Evolutionary conservation across 1,284 basidiomycete species (phyloP).

Genomic region (Schizopora paradoxa): DNA sequence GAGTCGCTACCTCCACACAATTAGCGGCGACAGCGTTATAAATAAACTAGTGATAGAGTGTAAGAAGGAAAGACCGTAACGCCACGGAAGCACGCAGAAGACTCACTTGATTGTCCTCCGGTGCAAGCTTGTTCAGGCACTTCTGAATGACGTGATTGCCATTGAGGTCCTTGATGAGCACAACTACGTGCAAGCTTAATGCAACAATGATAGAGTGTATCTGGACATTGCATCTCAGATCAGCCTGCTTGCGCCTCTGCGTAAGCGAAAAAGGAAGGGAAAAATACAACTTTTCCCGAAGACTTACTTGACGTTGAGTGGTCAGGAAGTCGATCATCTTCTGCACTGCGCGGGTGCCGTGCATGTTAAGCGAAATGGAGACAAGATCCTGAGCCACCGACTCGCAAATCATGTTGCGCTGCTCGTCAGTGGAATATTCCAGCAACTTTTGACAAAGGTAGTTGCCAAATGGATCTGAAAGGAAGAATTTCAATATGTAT

Average conservation of each 20-base stretch:
- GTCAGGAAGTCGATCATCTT: conserved; percentile 99
- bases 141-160: conserved; percentile 99
- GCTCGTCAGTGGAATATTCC: conserved; percentile 97
- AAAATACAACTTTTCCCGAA: conserved; percentile 23
- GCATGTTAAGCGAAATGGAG: conserved; percentile 99
- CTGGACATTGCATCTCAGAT: conserved; percentile 78
- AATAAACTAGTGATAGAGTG: conserved; percentile 69
- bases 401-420: conserved; percentile 95
- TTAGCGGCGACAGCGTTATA: conserved; percentile 99
- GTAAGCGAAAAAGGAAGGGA: conserved; percentile 37
- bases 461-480: conserved; percentile 95
- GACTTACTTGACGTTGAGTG: conserved; percentile 84
- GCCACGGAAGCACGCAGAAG: conserved; percentile 10
- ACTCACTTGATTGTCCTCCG: conserved; percentile 92
- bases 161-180: conserved; percentile 99
- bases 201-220: conserved; percentile 98
- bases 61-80: conserved; percentile 10
- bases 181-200: conserved; percentile 95
- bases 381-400: conserved; percentile 96
- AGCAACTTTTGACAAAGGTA: conserved; percentile 98
- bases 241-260: conserved; percentile 50
- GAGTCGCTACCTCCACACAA: conserved; percentile 98
- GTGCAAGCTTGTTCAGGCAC: conserved; percentile 94
- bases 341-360: conserved; percentile 98
- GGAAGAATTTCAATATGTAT: conserved; percentile 3